Conservation (phyloP, 371 early-diverging fungal species). For the Circinella minor region DNA sequence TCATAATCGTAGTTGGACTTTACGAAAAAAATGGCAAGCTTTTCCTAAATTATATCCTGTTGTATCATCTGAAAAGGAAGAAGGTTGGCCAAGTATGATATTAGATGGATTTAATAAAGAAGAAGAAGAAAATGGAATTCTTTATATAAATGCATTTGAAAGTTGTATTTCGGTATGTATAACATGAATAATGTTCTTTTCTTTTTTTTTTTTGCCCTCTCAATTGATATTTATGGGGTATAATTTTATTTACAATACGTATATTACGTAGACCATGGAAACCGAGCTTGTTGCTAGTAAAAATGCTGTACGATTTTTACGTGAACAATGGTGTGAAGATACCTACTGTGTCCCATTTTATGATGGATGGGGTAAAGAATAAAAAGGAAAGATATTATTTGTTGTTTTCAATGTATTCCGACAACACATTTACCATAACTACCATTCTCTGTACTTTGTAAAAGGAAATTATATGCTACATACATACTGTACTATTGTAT, state of each 20-base stretch:
- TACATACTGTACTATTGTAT: too few species aligned
- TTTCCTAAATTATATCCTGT: conserved; percentile 64
- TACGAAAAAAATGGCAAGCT: conserved; percentile 67
- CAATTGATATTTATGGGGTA: not conserved
- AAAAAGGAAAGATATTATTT: too few species aligned
- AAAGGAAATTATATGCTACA: too few species aligned
- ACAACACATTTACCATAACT: too few species aligned
- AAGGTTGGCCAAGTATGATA: conserved; percentile 29
- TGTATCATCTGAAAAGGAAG: not conserved
- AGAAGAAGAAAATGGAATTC: conserved; percentile 46
- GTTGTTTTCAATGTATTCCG: too few species aligned
- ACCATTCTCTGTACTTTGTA: too few species aligned
- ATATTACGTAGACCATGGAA: conserved; percentile 64
- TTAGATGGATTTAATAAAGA: conserved; percentile 22
- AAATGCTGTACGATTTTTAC: conserved; percentile 56
- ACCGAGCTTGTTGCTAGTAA: conserved; percentile 64
- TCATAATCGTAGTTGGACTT: conserved; percentile 55
- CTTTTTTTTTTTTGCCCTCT: not conserved
- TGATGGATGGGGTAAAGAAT: conserved; percentile 47
- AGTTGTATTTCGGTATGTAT: conserved; percentile 60
- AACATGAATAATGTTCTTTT: not conserved
- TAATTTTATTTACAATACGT: not conserved
- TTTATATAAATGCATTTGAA: conserved; percentile 66
- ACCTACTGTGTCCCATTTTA: conserved; percentile 33
- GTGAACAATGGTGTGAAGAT: conserved; percentile 50